Conservation (phyloP, 371 early-diverging fungal species). For the Chytridiales sp. region DNA sequence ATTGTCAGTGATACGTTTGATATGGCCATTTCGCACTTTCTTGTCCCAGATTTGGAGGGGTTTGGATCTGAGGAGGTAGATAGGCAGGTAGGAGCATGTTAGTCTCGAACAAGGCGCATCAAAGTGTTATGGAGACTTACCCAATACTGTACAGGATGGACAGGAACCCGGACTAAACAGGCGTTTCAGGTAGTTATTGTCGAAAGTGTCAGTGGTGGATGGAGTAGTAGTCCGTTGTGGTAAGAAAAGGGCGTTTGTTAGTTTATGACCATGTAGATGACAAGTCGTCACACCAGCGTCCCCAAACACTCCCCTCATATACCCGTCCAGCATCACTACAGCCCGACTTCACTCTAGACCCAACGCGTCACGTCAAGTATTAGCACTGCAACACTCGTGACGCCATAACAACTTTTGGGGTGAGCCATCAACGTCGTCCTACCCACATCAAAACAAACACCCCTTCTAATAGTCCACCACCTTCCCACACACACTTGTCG, state of each 20-base stretch:
- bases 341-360: not conserved
- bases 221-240: too few relatives aligned
- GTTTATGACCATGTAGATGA: not conserved
- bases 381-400: too few relatives aligned
- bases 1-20: conserved; percentile 77
- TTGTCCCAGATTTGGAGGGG: conserved; percentile 86
- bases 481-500: not conserved
- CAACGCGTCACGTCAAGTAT: too few relatives aligned
- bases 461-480: not conserved
- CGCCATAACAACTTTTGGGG: not conserved
- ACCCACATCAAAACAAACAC: not conserved
- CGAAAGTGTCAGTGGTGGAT: too few relatives aligned
- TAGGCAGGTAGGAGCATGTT: not conserved
- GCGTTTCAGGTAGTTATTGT: not conserved
- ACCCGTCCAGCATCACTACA: not conserved
- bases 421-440: not conserved
- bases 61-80: conserved; percentile 57
- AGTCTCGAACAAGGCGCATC: not conserved
- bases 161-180: conserved; percentile 76
- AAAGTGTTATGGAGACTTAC: conserved; percentile 49
- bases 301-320: not conserved
- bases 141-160: conserved; percentile 88
- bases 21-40: conserved; percentile 67
- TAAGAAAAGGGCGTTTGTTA: too few relatives aligned
- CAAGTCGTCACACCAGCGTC: not conserved